Evolutionary conservation across 768 basidiomycete species (phyloP), one percentile per base, ranked within the genome.

Genomic region (Trametes villosa): DNA sequence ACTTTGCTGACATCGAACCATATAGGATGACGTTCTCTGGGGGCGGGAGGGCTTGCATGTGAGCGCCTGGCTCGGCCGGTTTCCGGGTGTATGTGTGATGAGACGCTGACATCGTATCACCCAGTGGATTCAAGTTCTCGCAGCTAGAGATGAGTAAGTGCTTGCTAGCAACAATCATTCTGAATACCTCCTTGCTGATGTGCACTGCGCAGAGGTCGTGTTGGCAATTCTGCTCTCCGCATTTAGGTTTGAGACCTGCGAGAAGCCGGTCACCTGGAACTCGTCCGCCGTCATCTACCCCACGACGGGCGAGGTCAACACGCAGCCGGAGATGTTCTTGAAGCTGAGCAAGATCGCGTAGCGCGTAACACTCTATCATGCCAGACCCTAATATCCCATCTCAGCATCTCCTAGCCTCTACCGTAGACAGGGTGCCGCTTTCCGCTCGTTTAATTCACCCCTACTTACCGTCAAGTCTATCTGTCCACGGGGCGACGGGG

Each of bases 241-340:
- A 3, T 71, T 73, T 68, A 65, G 53, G 46, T 72, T 75, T 50
- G 67, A 68, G 29, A 58, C 64, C 9, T 29, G 69, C 1, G 60
- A 60, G 17, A 64, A 66, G 30, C 68, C 68, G 15, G 63, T 75
- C 31, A 42, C 59, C 1, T 75, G 72, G 71, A 71, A 74, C 44
- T 60, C 66, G 38, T 67, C 66, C 12, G 60, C 45, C 5, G 68
- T 72, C 24, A 62, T 60, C 17, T 71, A 67, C 41, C 73, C 72
- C 17, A 66, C 69, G 4, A 53, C 64, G 17, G 63, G 65, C 11
- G 55, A 58, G 9, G 53, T 58, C 1, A 62, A 55, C 31, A 53
- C 18, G 26, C 63, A 33, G 59, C 64, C 71, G 6, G 59, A 67
- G 51, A 49, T 72, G 63, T 67, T 70, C 0, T 41, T 73, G 27